These are phyloP conservation scores for Neopestalotiopsis clavispora DNA, from an alignment of 2,329 filamentous ascomycete species.

Conservation along the genomic window DNA sequence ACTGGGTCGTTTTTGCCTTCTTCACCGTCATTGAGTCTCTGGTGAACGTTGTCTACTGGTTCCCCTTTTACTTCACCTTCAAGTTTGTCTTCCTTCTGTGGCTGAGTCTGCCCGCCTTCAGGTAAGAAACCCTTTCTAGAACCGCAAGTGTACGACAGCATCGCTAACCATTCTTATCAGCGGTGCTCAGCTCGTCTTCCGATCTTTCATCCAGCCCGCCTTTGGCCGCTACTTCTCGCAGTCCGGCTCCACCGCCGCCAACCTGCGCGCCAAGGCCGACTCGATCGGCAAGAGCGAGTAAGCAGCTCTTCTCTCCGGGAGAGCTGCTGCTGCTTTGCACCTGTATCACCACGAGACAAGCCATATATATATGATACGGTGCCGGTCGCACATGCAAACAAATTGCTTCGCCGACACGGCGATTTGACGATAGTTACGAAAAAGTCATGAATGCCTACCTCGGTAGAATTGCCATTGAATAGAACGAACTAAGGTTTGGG, in stretches of 20 bases:
- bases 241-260: conserved; percentile 76
- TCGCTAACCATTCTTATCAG: conserved; percentile 50
- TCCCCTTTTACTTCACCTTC: conserved; percentile 99
- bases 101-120: conserved; percentile 94
- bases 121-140: conserved; percentile 60
- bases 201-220: conserved; percentile 89
- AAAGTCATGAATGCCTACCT: conserved; percentile 10
- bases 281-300: conserved; percentile 74
- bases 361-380: background rate
- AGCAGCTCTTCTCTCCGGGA: conserved; percentile 1
- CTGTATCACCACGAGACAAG: conserved; percentile 10
- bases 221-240: conserved; percentile 88
- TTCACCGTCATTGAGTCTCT: conserved; percentile 84
- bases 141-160: conserved; percentile 1
- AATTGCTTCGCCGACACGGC: background rate
- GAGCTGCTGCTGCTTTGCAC: background rate
- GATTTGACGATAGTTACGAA: conserved; percentile 9
- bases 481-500: background rate
- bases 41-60: conserved; percentile 88
- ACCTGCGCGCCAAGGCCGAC: conserved; percentile 86
- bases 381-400: background rate
- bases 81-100: conserved; percentile 98
- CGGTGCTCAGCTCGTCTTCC: conserved; percentile 95
- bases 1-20: conserved; percentile 87
- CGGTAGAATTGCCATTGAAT: conserved; percentile 1